Percentiles rank a stretch among this genome's conserved stretches.
Conservation (phyloP, 345 rosid species). For the Bruguiera sexangula region DNA sequence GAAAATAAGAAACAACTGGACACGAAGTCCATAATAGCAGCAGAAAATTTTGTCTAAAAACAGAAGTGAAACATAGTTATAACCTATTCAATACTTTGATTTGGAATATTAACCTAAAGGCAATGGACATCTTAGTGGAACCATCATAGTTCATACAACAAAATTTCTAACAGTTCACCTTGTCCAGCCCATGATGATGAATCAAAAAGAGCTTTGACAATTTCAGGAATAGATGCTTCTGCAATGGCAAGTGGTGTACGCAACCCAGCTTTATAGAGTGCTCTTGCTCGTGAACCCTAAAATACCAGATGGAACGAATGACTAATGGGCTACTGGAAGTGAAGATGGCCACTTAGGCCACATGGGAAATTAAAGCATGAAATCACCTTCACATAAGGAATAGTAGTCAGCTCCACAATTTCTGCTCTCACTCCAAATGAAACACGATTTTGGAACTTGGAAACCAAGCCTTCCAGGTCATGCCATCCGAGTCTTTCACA, state of each 20-base stretch:
- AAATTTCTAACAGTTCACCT: conserved; percentile 43
- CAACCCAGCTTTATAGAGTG: conserved; percentile 89
- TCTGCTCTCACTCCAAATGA: conserved; percentile 99
- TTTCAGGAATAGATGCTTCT: conserved; percentile 84
- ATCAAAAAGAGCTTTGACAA: conserved; percentile 88
- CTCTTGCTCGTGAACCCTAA: conserved; percentile 96
- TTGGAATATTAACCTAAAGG: conserved; percentile 3
- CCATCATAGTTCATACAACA: background rate
- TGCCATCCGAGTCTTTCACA: conserved; percentile 98
- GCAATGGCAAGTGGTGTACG: conserved; percentile 89
- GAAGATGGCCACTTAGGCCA: background rate
- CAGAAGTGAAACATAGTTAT: background rate
- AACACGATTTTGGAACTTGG: conserved; percentile 93
- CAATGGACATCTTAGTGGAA: conserved; percentile 4
- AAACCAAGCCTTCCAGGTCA: conserved; percentile 86
- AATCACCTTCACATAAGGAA: conserved; percentile 84
- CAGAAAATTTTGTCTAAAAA: background rate
- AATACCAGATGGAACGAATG: background rate
- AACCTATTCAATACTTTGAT: background rate
- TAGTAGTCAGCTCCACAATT: conserved; percentile 89
- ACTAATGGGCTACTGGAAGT: background rate
- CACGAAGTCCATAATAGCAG: background rate
- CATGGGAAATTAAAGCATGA: conserved; percentile 1
- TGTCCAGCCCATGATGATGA: conserved; percentile 74
- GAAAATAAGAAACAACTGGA: background rate